Percentiles rank a stretch among this genome's conserved stretches.
phyloP scores from a whole-genome alignment of 1,284 basidiomycete species.

The Malassezia sp. region DNA sequence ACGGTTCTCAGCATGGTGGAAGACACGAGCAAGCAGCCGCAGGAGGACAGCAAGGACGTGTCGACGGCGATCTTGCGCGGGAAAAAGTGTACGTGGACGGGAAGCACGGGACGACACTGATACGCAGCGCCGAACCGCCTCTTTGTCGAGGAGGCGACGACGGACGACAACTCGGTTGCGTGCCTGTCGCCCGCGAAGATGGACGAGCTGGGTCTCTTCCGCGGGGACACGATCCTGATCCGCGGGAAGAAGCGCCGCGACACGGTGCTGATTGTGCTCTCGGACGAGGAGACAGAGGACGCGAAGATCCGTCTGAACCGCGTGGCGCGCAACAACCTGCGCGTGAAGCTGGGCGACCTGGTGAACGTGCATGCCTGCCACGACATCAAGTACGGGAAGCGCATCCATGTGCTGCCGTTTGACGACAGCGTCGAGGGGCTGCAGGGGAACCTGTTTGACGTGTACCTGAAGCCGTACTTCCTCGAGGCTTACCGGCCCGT shows the following conservation, averaged over 20 bases:
- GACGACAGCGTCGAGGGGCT: conserved; percentile 95
- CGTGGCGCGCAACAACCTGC: conserved; percentile 94
- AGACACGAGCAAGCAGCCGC: conserved; percentile 3
- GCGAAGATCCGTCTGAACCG: conserved; percentile 95
- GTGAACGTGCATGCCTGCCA: conserved; percentile 89
- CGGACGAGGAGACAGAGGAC: conserved; percentile 90
- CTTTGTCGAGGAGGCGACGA: conserved; percentile 46
- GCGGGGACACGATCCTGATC: conserved; percentile 61
- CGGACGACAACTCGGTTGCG: conserved; percentile 58
- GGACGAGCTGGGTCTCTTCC: conserved; percentile 86
- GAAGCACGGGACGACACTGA: not conserved
- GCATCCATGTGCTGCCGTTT: conserved; percentile 91
- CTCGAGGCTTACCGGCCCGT: conserved; percentile 94
- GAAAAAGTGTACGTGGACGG: conserved; percentile 35
- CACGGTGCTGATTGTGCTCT: conserved; percentile 79
- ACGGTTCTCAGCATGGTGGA: too few species aligned
- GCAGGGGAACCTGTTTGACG: conserved; percentile 96
- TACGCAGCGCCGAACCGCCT: conserved; percentile 34
- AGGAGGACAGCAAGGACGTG: conserved; percentile 36
- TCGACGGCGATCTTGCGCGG: conserved; percentile 43
- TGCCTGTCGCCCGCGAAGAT: conserved; percentile 91
- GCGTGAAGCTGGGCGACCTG: conserved; percentile 92
- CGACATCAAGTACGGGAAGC: conserved; percentile 99
- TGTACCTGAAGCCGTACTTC: conserved; percentile 98
- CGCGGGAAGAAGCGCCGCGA: conserved; percentile 84